Evolutionary conservation across 441 rosid species (phyloP).

Genomic region (Adansonia madagascariensis): DNA sequence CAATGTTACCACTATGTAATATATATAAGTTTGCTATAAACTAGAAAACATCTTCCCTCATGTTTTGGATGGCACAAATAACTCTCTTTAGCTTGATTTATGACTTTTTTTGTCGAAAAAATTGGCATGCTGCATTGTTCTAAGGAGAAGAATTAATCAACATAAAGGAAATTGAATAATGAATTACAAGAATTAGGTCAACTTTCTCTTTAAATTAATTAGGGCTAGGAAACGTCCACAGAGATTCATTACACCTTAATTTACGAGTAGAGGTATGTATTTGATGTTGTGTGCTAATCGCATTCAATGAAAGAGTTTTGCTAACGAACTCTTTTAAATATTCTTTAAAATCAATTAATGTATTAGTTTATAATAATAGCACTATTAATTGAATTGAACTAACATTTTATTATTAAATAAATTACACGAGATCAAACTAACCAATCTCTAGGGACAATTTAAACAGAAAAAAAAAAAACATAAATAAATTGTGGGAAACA

Average conservation of each 20-base stretch:
- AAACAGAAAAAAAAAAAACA: background rate
- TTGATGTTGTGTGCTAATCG: conserved; percentile 24
- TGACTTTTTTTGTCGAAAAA: background rate
- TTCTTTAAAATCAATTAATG: too few species aligned
- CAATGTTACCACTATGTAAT: too few species aligned
- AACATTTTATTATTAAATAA: too few species aligned
- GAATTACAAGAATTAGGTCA: background rate
- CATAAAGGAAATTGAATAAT: background rate
- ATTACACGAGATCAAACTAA: background rate
- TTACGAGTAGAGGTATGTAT: conserved; percentile 20
- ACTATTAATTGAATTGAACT: too few species aligned
- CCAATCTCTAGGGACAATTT: too few species aligned
- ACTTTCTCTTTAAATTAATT: conserved; percentile 5
- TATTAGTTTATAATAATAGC: too few species aligned
- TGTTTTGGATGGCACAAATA: background rate
- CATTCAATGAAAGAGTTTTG: conserved; percentile 3
- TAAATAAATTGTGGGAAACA: background rate
- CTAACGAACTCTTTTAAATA: too few species aligned
- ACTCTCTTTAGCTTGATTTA: background rate
- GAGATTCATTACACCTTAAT: conserved; percentile 8
- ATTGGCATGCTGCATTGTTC: background rate
- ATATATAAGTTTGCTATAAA: background rate
- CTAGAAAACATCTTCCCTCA: background rate
- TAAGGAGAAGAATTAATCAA: background rate
- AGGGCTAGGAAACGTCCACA: conserved; percentile 14